phyloP scores from a whole-genome alignment of 352 stramenopile genomes.

The Chrysophaeum taylorii region DNA sequence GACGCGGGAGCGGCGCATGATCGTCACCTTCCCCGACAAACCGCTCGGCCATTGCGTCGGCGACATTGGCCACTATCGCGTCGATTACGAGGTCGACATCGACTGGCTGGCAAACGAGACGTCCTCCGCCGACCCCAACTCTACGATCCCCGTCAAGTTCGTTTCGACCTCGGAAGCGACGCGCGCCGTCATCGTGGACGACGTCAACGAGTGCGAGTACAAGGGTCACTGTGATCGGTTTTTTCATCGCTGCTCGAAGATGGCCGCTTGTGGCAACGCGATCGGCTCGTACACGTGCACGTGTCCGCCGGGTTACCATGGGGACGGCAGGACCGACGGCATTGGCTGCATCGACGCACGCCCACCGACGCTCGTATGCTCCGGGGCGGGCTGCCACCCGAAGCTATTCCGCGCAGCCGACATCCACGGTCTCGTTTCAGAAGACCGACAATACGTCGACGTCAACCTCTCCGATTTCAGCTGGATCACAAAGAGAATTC shows the following conservation, averaged over 20 bases:
- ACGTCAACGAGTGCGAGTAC: conserved; percentile 9
- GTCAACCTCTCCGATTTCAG: not conserved
- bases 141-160: no score
- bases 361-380: not conserved
- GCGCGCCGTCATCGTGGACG: not conserved
- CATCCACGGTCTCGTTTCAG: not conserved
- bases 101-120: no score
- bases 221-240: not conserved
- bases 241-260: not conserved
- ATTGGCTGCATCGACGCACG: not conserved
- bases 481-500: not conserved
- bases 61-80: not conserved
- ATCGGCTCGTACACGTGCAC: not conserved
- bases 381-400: not conserved
- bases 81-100: not conserved
- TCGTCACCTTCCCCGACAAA: not conserved
- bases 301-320: not conserved
- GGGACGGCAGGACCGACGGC: not conserved
- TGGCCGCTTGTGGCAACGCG: not conserved
- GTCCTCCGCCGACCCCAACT: no score
- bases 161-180: not conserved
- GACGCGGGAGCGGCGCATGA: not conserved
- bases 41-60: not conserved
- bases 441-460: not conserved
- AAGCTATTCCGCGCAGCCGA: not conserved